Base-by-base conservation (phyloP, 1,139 yeast genomes). In the Nadsonia starkeyi-henricii region DNA sequence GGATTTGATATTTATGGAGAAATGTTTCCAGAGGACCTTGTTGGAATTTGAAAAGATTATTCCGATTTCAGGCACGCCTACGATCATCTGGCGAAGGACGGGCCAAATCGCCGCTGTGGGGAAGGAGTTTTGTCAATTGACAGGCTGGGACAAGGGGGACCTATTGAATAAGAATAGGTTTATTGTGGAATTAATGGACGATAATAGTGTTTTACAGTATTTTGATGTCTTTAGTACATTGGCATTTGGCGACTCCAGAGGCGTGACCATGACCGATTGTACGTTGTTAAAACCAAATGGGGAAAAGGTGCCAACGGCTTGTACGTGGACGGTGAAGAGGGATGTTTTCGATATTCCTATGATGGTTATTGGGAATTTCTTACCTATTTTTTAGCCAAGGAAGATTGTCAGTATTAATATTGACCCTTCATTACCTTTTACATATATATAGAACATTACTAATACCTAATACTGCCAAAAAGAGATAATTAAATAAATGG, bases 21-120 rank as follows among this genome's bases (percentile, higher is more conserved):
- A 86, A 64, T 85, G 96, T 58, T 88, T 88, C 66, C 96, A 89
- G 62, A 68, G 97, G 45, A 88, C 96, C 0, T 67, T 89, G 43
- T 66, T 89, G 45, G 95, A 93, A 52, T 88, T 85, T 62, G 91
- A 85, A 55, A 83, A 80, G 61, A 83, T 85, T 61, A 81, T 89
- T 36, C 74, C 79, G 23, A 78, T 83, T 23, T 80, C 88, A 43
- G 96, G 96, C 0, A 89, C 96, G 0, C 97, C 97, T 1, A 88
- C 96, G 0, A 78, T 89, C 30, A 91, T 88, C 13, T 89, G 96
- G 96, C 70, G 97, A 56, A 72, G 97, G 50, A 88, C 95, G 1
- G 95, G 95, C 4, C 96, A 89, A 62, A 84, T 89, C 15, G 93
- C 95, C 0, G 89, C 86, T 54, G 94, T 89, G 2, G 94, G 95